phyloP scores from a whole-genome alignment of 768 basidiomycete species.

The Russula abietina region DNA sequence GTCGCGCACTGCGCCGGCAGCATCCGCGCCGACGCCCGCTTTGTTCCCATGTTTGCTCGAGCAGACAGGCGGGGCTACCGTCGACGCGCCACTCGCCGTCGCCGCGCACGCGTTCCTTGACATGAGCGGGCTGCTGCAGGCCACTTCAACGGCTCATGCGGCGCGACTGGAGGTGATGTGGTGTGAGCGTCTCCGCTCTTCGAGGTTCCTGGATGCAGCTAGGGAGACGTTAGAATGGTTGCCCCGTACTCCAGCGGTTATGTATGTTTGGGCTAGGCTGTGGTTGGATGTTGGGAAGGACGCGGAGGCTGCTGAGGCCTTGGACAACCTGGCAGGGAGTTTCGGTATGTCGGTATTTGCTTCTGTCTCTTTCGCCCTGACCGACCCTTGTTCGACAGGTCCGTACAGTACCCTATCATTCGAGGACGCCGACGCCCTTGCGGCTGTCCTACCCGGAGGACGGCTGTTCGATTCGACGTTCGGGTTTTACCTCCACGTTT shows the following conservation, averaged over 20 bases:
- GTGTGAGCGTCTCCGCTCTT: conserved; percentile 58
- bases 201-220: conserved; percentile 58
- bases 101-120: conserved; percentile 70
- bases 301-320: conserved; percentile 64
- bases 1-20: conserved; percentile 32
- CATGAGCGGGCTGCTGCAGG: conserved; percentile 57
- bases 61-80: conserved; percentile 36
- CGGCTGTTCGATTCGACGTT: conserved; percentile 55
- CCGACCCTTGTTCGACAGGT: conserved; percentile 33
- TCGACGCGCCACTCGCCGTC: conserved; percentile 45
- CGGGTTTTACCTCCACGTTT: conserved; percentile 71
- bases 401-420: conserved; percentile 44
- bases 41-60: conserved; percentile 58
- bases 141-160: conserved; percentile 60
- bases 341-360: conserved; percentile 51
- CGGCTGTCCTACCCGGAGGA: conserved; percentile 52
- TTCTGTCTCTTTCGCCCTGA: neutral
- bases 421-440: conserved; percentile 62
- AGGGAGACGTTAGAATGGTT: conserved; percentile 68
- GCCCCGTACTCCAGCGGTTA: conserved; percentile 68
- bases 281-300: conserved; percentile 58
- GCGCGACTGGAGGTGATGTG: conserved; percentile 65
- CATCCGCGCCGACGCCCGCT: conserved; percentile 40
- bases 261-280: conserved; percentile 66
- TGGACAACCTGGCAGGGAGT: conserved; percentile 69